Base-by-base conservation (phyloP, 2,329 filamentous ascomycete genomes). In the Acrodontium crateriforme region DNA sequence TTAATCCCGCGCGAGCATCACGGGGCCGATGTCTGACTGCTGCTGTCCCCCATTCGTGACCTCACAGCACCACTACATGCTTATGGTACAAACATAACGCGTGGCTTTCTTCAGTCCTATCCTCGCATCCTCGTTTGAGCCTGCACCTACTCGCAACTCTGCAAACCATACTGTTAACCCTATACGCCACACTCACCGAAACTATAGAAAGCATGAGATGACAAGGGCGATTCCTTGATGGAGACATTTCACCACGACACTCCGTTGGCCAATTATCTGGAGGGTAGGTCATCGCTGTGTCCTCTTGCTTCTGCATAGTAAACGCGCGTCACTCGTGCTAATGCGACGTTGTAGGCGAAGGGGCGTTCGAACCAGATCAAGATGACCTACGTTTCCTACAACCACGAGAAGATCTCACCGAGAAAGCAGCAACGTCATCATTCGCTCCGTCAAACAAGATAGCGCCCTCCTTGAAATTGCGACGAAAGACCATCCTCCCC, bases 251-350 rank as follows among this genome's bases (percentile, higher is more conserved):
- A 79, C 59, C 73, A 89, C 60, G 75, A 84, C 60, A 80, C 81
- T 53, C 85, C 85, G 45, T 67, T 94, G 58, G 84, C 83, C 52
- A 74, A 80, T 49, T 89, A 89, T 60, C 73, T 94, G 45, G 77
- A 85, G 72, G 84, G 85, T 89, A 58, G 47, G 65, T 56, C 8
- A 10, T 22, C n/a, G n/a, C 10, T 22, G 20, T 12, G 4, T 66
- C 44, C 62, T 65, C 18, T n/a, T n/a, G n/a, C n/a, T n/a, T n/a
- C n/a, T n/a, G n/a, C n/a, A n/a, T n/a, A n/a, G n/a, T n/a, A n/a
- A n/a, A 66, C 65, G 7, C 56, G 55, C 51, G 23, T 55, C 67
- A 26, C 62, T 22, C 20, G 20, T 22, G 60, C 9, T 11, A 8
- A 11, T 9, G 9, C 7, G 11, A 9, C 14, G 11, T 26, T n/a